Evolutionary conservation across 768 basidiomycete species (phyloP).

Genomic region (Rhizopogon vulgaris): DNA sequence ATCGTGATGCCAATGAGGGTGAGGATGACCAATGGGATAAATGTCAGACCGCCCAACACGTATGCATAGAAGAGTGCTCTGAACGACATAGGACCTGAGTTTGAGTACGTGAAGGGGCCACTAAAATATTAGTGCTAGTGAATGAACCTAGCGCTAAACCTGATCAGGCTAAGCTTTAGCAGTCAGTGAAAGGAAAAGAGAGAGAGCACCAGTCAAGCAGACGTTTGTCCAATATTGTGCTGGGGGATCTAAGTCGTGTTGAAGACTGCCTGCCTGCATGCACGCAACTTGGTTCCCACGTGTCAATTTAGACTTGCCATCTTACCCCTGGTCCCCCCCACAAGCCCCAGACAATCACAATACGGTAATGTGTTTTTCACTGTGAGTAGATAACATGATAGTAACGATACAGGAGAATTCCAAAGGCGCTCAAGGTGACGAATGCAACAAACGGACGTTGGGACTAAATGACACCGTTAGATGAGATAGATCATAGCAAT

Average conservation of each 20-base stretch:
- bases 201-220: neutral
- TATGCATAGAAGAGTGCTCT: conserved; percentile 77
- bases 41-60: conserved; percentile 84
- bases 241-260: no score
- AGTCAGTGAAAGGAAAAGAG: neutral
- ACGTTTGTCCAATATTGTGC: neutral
- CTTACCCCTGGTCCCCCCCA: neutral
- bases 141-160: neutral
- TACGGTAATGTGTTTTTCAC: no score
- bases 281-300: neutral
- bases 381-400: conserved; percentile 1
- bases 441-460: neutral
- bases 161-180: neutral
- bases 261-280: no score
- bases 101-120: no score
- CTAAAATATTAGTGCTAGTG: neutral
- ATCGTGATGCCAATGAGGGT: conserved; percentile 52
- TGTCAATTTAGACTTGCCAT: neutral
- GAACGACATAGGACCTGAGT: conserved; percentile 44
- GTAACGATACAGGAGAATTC: neutral
- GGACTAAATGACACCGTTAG: no score
- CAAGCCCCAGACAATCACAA: neutral
- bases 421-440: neutral
- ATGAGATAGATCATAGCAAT: no score
- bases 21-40: conserved; percentile 72